Percentiles rank a stretch among this genome's conserved stretches.
These are phyloP conservation scores for Pseudogymnoascus sp. DNA, from an alignment of 2,329 filamentous ascomycete genomes.

Conservation along the genomic window DNA sequence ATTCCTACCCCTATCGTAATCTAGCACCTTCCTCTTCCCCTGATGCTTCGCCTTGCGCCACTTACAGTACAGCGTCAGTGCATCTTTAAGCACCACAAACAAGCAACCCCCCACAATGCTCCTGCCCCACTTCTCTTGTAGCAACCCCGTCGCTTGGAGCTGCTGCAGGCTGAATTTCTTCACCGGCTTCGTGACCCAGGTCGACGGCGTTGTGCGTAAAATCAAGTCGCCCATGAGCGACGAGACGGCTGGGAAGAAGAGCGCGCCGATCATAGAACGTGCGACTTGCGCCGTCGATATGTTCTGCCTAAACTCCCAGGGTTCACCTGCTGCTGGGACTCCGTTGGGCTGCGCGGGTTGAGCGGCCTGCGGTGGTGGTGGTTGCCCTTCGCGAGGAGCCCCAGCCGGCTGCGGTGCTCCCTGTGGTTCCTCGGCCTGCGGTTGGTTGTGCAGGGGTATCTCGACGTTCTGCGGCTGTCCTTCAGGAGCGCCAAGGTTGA, in stretches of 20 bases:
- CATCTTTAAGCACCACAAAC: conserved; percentile 75
- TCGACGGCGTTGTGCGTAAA: conserved; percentile 55
- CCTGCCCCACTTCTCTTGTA: conserved; percentile 81
- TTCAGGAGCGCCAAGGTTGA: not conserved
- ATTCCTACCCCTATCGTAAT: conserved; percentile 17
- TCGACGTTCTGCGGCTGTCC: not conserved
- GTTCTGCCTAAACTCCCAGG: conserved; percentile 20
- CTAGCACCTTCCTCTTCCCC: conserved; percentile 41
- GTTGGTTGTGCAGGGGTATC: not conserved
- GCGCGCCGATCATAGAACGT: conserved; percentile 54
- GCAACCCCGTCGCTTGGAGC: conserved; percentile 49
- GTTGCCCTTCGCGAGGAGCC: not conserved
- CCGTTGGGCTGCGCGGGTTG: not conserved
- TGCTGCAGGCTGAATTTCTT: conserved; percentile 21
- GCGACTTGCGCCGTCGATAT: conserved; percentile 47
- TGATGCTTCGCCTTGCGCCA: conserved; percentile 52
- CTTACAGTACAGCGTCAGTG: conserved; percentile 53
- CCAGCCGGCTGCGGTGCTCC: not conserved
- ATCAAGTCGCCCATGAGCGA: conserved; percentile 70
- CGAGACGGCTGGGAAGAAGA: conserved; percentile 77
- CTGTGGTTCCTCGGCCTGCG: not conserved
- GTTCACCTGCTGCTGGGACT: not conserved
- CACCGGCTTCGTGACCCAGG: conserved; percentile 50
- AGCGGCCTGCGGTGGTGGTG: not conserved
- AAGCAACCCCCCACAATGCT: conserved; percentile 83